A percentile compares a stretch with the other conserved stretches of the same genome.
phyloP scores from a whole-genome alignment of 176 grass and related monocot genomes.

The Secale cereale region DNA sequence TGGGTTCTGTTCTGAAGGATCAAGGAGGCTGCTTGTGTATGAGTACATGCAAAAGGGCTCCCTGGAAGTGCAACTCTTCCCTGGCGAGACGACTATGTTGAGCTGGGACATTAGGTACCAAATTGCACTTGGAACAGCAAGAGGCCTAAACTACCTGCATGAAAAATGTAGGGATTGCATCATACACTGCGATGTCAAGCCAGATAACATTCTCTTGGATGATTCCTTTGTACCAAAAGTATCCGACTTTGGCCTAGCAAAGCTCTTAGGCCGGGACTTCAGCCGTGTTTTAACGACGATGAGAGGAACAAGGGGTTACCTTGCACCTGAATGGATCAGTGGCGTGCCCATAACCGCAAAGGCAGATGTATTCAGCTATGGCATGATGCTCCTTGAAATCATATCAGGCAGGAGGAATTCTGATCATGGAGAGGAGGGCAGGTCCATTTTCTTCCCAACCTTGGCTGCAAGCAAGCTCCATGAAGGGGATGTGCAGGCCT shows the following conservation, averaged over 20 bases:
- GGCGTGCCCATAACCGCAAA: slow-evolving; percentile 68
- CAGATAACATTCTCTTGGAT: slow-evolving; percentile 89
- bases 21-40: slow-evolving; percentile 60
- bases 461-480: slow-evolving; percentile 51
- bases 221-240: slow-evolving; percentile 67
- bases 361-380: slow-evolving; percentile 86
- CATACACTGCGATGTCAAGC: slow-evolving; percentile 90
- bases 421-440: slow-evolving; percentile 30
- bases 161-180: slow-evolving; percentile 87
- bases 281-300: slow-evolving; percentile 84
- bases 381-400: slow-evolving; percentile 86
- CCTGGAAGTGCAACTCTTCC: slow-evolving; percentile 65
- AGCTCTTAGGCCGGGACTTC: slow-evolving; percentile 78
- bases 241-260: slow-evolving; percentile 79
- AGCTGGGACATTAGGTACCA: slow-evolving; percentile 59
- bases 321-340: slow-evolving; percentile 87
- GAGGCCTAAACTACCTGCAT: slow-evolving; percentile 74
- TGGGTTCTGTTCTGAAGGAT: slow-evolving; percentile 77
- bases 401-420: slow-evolving; percentile 77
- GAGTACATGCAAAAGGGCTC: slow-evolving; percentile 87
- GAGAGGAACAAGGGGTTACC: slow-evolving; percentile 83
- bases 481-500: slow-evolving; percentile 49
- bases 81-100: slow-evolving; percentile 29
- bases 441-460: slow-evolving; percentile 50
- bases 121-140: slow-evolving; percentile 74